phyloP scores from a whole-genome alignment of 768 basidiomycete genomes.

The Infundibulicybe gibba region DNA sequence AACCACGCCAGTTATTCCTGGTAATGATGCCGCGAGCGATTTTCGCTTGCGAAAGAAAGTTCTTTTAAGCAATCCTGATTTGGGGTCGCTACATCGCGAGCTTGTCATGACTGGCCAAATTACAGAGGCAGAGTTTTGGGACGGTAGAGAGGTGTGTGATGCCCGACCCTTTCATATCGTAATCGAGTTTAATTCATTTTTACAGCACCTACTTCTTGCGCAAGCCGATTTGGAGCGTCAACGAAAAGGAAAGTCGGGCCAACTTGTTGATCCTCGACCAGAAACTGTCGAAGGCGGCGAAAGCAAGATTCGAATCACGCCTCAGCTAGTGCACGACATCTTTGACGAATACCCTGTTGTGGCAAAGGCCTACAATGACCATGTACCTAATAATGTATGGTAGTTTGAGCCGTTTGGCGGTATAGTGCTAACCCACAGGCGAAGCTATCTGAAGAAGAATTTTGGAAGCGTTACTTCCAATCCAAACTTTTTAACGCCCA shows the following conservation, averaged over 20 bases:
- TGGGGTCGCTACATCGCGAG: constrained; percentile 80
- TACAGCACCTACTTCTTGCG: constrained; percentile 71
- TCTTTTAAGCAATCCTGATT: constrained; percentile 71
- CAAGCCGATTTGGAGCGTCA: constrained; percentile 73
- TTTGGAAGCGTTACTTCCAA: constrained; percentile 97
- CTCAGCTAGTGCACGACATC: constrained; percentile 90
- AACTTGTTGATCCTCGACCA: constrained; percentile 85
- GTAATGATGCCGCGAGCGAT: constrained; percentile 59
- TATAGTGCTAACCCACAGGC: constrained; percentile 1
- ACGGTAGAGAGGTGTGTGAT: constrained; percentile 77
- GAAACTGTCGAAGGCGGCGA: constrained; percentile 82
- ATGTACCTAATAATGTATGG: constrained; percentile 81
- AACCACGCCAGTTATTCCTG: constrained; percentile 52
- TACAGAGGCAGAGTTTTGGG: constrained; percentile 96
- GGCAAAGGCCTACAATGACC: constrained; percentile 86
- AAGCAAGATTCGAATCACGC: constrained; percentile 86
- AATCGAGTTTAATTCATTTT: constrained; percentile 10
- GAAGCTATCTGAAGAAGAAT: constrained; percentile 86
- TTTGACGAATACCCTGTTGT: constrained; percentile 98
- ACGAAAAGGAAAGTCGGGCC: constrained; percentile 78
- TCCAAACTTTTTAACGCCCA: constrained; percentile 95
- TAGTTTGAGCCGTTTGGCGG: constrained; percentile 7
- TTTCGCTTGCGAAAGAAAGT: constrained; percentile 78
- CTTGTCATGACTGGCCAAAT: constrained; percentile 85
- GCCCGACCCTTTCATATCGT: constrained; percentile 6